Conservation (phyloP, 139 green algal species). For the Tetradesmus obliquus region DNA sequence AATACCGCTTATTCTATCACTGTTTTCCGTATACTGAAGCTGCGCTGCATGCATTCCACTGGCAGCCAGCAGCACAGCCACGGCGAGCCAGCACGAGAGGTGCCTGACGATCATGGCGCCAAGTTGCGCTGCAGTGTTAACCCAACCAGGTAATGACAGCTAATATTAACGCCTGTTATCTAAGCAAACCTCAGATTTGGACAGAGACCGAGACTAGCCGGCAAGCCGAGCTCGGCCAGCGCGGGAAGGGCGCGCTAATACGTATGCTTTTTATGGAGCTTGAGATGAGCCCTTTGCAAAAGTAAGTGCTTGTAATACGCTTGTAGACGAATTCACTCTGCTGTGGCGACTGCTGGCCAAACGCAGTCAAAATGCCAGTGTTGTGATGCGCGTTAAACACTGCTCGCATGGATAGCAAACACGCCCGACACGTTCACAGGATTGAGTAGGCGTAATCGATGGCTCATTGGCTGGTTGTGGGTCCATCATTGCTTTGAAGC, state of each 20-base stretch:
- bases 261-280: background rate
- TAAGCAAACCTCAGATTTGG: no score
- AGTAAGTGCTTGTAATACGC: no score
- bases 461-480: no score
- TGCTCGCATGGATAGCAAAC: background rate
- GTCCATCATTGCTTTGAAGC: no score
- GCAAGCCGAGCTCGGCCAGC: background rate
- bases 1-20: background rate
- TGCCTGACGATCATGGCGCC: background rate
- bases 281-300: no score
- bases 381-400: background rate
- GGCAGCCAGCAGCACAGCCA: background rate
- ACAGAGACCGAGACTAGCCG: background rate
- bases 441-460: no score
- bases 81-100: background rate
- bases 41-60: background rate
- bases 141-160: no score
- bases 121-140: background rate
- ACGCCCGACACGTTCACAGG: no score
- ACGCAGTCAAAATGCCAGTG: background rate
- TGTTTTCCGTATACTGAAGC: background rate
- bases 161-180: background rate
- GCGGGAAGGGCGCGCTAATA: background rate
- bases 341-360: no score
- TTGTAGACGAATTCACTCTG: no score